A percentile compares a stretch with the other conserved stretches of the same genome.
Evolutionary conservation across 805 yeast genomes (phyloP).

Genomic region (Alloascoidea africana): DNA sequence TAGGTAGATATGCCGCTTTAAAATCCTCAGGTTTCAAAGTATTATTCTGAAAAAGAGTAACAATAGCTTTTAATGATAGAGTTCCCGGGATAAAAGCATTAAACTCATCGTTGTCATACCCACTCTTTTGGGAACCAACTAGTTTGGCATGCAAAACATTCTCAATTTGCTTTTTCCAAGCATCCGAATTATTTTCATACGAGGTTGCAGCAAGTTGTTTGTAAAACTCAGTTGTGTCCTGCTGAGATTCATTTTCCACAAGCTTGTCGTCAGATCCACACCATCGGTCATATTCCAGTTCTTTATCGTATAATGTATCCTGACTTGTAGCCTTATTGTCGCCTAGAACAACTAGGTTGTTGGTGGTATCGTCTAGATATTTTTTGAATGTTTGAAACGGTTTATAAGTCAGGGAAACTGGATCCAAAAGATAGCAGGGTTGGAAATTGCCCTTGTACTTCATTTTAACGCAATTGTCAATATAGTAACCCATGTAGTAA

Average conservation of each 20-base stretch:
- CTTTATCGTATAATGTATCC: not conserved
- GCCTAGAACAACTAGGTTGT: not conserved
- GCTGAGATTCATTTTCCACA: no score
- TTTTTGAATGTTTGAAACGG: not conserved
- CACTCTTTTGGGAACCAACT: not conserved
- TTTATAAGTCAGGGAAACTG: slow-evolving; percentile 6
- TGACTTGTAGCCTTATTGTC: not conserved
- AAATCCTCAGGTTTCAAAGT: no score
- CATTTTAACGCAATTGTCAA: slow-evolving; percentile 74
- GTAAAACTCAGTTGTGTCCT: no score
- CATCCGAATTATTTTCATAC: no score
- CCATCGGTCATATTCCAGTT: not conserved
- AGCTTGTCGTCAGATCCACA: no score
- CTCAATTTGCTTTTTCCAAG: no score
- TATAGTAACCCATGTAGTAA: slow-evolving; percentile 72
- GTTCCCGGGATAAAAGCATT: not conserved
- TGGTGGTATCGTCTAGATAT: not conserved
- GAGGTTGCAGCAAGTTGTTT: no score
- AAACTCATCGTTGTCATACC: not conserved
- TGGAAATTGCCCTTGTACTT: slow-evolving; percentile 54
- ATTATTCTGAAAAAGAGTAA: no score
- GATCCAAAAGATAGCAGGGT: slow-evolving; percentile 19
- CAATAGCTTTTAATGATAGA: not conserved
- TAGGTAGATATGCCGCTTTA: no score
- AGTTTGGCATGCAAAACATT: no score